phyloP scores from a whole-genome alignment of 495 filamentous ascomycete species.

The Baudoinia panamericana region DNA sequence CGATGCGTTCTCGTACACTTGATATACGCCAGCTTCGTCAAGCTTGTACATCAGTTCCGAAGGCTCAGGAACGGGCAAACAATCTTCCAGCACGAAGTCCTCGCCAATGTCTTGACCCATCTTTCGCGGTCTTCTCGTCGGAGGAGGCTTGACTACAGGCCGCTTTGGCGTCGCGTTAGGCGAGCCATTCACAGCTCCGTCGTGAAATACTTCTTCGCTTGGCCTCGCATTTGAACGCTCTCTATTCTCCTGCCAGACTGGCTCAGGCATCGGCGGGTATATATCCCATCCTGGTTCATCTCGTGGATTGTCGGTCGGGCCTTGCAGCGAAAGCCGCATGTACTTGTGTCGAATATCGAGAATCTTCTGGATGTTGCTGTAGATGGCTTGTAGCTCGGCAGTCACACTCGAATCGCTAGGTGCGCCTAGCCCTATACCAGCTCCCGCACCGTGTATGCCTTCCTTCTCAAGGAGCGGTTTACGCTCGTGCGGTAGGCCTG shows the following conservation, averaged over 20 bases:
- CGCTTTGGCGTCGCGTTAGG: not conserved
- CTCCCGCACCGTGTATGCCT: conserved; percentile 39
- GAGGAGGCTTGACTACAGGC: conserved; percentile 2
- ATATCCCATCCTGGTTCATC: conserved; percentile 74
- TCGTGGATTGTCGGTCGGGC: conserved; percentile 68
- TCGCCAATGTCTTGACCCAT: conserved; percentile 82
- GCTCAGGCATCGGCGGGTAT: conserved; percentile 81
- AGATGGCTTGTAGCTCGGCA: conserved; percentile 70
- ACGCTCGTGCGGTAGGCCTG: conserved; percentile 36
- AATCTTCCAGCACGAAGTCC: conserved; percentile 72
- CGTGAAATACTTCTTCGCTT: conserved; percentile 24
- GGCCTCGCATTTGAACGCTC: conserved; percentile 32
- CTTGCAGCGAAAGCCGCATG: conserved; percentile 73
- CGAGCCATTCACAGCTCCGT: not conserved
- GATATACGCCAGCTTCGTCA: conserved; percentile 76
- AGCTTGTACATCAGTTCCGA: conserved; percentile 62
- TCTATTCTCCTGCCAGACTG: conserved; percentile 69
- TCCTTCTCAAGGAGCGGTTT: conserved; percentile 35
- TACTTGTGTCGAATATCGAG: conserved; percentile 81
- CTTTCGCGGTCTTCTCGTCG: conserved; percentile 44
- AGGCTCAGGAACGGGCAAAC: conserved; percentile 53
- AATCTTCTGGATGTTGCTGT: conserved; percentile 71
- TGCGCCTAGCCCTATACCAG: conserved; percentile 38
- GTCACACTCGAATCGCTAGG: conserved; percentile 57
- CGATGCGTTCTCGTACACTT: conserved; percentile 63